Evolutionary conservation across 2,329 filamentous ascomycete genomes (phyloP).

Genomic region (Penicillium corylophilum): DNA sequence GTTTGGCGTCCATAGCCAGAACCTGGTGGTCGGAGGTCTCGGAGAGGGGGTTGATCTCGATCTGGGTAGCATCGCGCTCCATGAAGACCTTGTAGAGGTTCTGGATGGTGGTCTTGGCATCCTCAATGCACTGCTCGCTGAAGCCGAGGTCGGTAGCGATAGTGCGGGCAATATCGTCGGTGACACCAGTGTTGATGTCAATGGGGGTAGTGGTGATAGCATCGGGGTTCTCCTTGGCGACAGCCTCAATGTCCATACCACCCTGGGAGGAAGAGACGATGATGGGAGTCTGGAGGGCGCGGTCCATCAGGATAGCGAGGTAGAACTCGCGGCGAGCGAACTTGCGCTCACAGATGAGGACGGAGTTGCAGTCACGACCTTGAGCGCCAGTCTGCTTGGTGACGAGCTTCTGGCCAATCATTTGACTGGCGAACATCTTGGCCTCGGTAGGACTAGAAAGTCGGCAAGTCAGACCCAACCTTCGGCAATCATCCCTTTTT

Average conservation of each 20-base stretch:
- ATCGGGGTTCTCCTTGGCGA: conserved; percentile 95
- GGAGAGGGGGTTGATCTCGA: conserved; percentile 98
- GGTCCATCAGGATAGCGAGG: conserved; percentile 97
- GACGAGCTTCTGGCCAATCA: conserved; percentile 99
- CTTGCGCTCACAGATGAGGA: conserved; percentile 99
- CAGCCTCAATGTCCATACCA: conserved; percentile 98
- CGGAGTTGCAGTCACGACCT: conserved; percentile 91
- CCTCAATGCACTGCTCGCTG: conserved; percentile 94
- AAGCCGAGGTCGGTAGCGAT: conserved; percentile 93
- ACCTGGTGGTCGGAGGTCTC: conserved; percentile 99
- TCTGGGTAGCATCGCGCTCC: conserved; percentile 98
- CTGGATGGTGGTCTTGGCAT: conserved; percentile 94
- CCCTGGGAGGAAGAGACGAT: conserved; percentile 98
- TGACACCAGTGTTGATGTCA: conserved; percentile 92
- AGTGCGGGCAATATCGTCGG: conserved; percentile 86
- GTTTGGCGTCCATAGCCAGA: conserved; percentile 98
- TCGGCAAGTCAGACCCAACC: not conserved
- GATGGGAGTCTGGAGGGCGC: conserved; percentile 82
- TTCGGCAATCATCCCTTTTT: not conserved
- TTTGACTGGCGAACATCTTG: conserved; percentile 97
- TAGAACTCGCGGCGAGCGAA: conserved; percentile 99
- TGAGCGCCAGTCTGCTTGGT: conserved; percentile 97
- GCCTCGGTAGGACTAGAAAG: conserved; percentile 71
- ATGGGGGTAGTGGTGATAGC: conserved; percentile 93
- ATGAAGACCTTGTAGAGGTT: conserved; percentile 99